Base-by-base conservation (phyloP, 495 filamentous ascomycete genomes). In the Mytilinidion resinicola region DNA sequence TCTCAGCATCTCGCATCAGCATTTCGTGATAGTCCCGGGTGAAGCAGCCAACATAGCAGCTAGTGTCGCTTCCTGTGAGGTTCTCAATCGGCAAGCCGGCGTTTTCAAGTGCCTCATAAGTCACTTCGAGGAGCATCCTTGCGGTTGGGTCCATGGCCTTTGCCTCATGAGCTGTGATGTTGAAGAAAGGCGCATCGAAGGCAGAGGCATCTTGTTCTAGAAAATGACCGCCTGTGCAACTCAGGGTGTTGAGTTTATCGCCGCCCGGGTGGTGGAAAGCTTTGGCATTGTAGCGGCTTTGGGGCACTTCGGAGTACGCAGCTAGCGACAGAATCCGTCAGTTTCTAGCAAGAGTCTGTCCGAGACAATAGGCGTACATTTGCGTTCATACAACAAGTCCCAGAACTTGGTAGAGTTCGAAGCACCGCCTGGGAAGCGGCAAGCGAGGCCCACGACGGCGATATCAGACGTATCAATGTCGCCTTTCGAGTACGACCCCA, bases 41-140 rank as follows among this genome's bases (percentile, higher is more conserved):
- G 25, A 65, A 51, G 43, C 61, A 51, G n/a, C 62, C 62, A 5
- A 65, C 33, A 15, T 55, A 65, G 7, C 57, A 53, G 15, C 58
- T 59, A 0, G 57, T 61, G 1, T 17, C 1, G 7, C 58, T 54
- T 6, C 62, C 62, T 5, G 60, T 77, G 19, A 71, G 4, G 3
- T 57, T 61, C 25, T 70, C 61, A 20, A 62, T 51, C 9, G 67
- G 25, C 15, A 58, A 53, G 17, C 72, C 70, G 19, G 63, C 63
- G 44, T 15, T 56, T 41, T 71, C 71, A 8, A 72, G 56, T 2
- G 62, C 58, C 44, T 73, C 71, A 51, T 67, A 73, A 0, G 57
- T 56, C 1, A 68, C 61, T 33, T 65, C 62, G 1, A 65, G 38
- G 0, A 65, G 35, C 55, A 61, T 65, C 4, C 62, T 46, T 38